Base-by-base conservation (phyloP, 306 rosid species). In the Cucurbita maxima region DNA sequence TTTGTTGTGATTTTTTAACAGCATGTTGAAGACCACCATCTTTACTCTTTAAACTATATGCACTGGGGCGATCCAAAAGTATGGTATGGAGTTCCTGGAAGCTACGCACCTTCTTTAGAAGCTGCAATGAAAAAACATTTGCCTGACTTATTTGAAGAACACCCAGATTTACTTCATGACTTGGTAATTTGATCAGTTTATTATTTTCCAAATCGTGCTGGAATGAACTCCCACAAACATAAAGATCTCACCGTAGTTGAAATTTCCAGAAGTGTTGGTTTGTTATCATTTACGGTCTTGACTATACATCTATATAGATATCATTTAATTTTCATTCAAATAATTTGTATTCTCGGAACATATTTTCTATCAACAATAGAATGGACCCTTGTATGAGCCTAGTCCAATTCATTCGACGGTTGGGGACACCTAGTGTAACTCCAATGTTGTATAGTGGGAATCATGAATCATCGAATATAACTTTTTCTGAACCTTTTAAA, bases 11-110 rank as follows among this genome's bases (percentile, higher is more conserved):
- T 58, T 77, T 85, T 30, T 70, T 8, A 73, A 81, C 90, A 94
- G 99, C 99, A 94, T 84, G 97, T 94, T 68, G 99, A 94, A 81
- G 99, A 94, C 71, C 99, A 94, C 82, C 99, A 91, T 79, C 95
- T 94, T 25, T 94, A 91, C 84, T 94, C 99, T 6, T 82, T 94
- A 58, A 94, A 94, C 83, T 94, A 87, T 83, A 78, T 91, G 72
- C 99, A 94, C 75, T 91, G 87, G 85, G 99, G 97, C 58, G 97
- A 87, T 72, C 92, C 97, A 56, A 94, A 94, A 83, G 84, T 94
- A 22, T 94, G 99, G 99, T 94, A 94, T 77, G 99, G 99, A 18
- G 87, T 94, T 74, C 88, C 99, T 40, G 97, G 96, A 77, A 85
- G 67, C 79, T 85, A 80, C 58, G 99, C 99, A 48, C 73, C 83